Evolutionary conservation across 1,284 basidiomycete genomes (phyloP).

Genomic region (Grifola frondosa): DNA sequence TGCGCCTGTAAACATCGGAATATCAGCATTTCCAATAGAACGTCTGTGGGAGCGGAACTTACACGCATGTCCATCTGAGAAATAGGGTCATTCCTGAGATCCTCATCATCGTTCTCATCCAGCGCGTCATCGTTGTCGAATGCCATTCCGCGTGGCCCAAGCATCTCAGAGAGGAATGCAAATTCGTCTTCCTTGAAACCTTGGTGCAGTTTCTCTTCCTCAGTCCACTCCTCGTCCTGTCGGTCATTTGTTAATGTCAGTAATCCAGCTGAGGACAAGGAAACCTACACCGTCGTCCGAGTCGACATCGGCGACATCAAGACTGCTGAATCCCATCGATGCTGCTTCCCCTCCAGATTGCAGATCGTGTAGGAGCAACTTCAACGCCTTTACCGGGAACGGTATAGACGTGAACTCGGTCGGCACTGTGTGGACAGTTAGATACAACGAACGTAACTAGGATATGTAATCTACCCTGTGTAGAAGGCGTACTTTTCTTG

Average conservation of each 20-base stretch:
- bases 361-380: conserved; percentile 84
- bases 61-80: conserved; percentile 89
- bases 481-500: conserved; percentile 66
- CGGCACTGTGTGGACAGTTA: conserved; percentile 53
- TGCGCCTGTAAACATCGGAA: conserved; percentile 48
- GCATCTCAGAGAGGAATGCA: conserved; percentile 66
- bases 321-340: conserved; percentile 48
- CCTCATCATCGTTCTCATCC: conserved; percentile 77
- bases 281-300: conserved; percentile 76
- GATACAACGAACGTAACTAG: conserved; percentile 2
- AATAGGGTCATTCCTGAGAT: conserved; percentile 83
- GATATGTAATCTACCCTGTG: conserved; percentile 5
- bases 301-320: conserved; percentile 50
- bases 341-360: conserved; percentile 72
- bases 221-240: conserved; percentile 87
- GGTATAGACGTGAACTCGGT: conserved; percentile 83
- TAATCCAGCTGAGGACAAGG: background rate
- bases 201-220: conserved; percentile 63
- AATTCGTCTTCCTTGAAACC: conserved; percentile 63
- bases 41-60: conserved; percentile 27
- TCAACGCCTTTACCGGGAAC: conserved; percentile 91
- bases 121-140: conserved; percentile 74
- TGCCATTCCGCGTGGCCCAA: conserved; percentile 54
- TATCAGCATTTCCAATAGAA: background rate
- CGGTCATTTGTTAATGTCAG: background rate